Evolutionary conservation across 345 rosid genomes (phyloP).

Genomic region (Corymbia maculata): DNA sequence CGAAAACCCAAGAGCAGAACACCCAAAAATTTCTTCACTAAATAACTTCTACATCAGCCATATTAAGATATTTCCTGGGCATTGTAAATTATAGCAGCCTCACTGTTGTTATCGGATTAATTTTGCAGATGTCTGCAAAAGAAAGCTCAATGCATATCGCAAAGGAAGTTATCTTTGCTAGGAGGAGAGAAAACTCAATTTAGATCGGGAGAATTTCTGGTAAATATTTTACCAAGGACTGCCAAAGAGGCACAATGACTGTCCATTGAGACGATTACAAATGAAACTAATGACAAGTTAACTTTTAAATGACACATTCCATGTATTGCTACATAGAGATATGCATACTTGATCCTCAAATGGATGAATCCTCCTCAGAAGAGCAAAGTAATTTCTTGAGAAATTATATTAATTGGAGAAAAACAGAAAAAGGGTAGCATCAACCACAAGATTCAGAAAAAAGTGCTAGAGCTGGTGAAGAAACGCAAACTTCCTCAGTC

Average conservation of each 20-base stretch:
- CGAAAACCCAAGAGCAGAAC: neutral
- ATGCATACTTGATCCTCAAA: neutral
- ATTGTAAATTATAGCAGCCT: neutral
- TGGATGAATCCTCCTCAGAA: neutral
- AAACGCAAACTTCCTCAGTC: neutral
- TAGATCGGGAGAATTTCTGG: neutral
- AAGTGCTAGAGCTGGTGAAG: neutral
- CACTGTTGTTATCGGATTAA: neutral
- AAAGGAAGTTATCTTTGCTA: neutral
- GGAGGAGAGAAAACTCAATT: neutral
- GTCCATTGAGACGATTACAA: neutral
- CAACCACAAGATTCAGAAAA: neutral
- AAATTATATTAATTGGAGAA: neutral
- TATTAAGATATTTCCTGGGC: neutral
- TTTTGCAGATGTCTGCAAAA: neutral
- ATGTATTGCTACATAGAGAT: neutral
- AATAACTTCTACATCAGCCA: neutral
- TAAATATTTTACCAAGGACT: neutral
- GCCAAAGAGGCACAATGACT: neutral
- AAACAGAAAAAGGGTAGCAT: neutral
- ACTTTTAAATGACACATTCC: neutral
- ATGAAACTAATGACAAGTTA: neutral
- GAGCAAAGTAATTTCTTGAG: neutral
- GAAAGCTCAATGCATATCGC: neutral
- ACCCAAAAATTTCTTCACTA: neutral